Base-by-base conservation (phyloP, 176 grass and related monocot genomes). In the Ensete glaucum region DNA sequence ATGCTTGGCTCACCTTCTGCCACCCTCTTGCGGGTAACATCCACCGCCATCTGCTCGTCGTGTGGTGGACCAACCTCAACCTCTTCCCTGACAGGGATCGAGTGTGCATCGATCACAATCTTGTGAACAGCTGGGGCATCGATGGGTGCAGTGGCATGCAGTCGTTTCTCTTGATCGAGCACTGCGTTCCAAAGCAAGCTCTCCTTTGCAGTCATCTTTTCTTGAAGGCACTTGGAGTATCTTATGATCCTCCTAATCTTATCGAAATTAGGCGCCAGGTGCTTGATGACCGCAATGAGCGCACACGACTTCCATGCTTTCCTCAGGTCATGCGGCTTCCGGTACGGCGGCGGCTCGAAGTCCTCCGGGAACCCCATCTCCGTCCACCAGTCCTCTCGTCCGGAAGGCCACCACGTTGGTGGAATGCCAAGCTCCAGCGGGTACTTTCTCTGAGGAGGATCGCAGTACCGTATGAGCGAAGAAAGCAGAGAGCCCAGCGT, bases 201-300 rank as follows among this genome's bases (percentile, higher is more conserved):
- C 11, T 67, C 24, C 43, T 34, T 67, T 17, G 64, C 64, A 17
- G 64, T 67, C 64, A 67, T 67, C 16, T 67, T 67, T 17, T 67
- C 27, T 34, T 48, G 24, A 67, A 67, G 64, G 64, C 64, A 67
- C 26, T 67, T 67, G 8, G 64, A 67, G 12, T 34, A 26, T 67
- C 64, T 67, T 48, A 43, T 3, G 26, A 67, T 15, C 58, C 58
- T 62, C 15, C 58, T 67, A 0, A 67, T 15, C 64, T 67, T 67
- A 13, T 48, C 64, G 20, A 67, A 67, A 67, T 67, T 34, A 67
- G 24, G 26, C 7, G 64, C 64, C 58, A 62, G 8, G 17, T 62
- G 58, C 58, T 20, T 62, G 58, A 62, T 62, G 58, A 62, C 58
- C 17, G 16, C 58, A 22, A 62, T 62, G 58, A 20, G 58, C n/a